Percentiles rank a stretch among this genome's conserved stretches.
Evolutionary conservation across 2,329 filamentous ascomycete species (phyloP).

Genomic region (Botryotinia calthae): DNA sequence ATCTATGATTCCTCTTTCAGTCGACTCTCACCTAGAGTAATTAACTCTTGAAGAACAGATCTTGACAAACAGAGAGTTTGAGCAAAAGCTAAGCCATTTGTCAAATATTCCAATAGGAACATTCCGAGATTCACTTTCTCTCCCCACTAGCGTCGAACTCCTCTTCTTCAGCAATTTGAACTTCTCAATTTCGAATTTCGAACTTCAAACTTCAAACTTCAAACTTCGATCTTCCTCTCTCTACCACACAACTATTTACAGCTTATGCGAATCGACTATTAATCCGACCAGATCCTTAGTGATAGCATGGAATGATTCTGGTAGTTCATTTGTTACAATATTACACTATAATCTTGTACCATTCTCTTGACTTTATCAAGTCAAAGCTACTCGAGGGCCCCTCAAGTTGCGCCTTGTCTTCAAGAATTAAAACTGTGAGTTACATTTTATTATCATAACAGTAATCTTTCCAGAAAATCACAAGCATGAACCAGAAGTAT

Average conservation of each 20-base stretch:
- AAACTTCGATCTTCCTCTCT: background rate
- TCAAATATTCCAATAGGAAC: background rate
- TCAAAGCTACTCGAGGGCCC: background rate
- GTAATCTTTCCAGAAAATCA: background rate
- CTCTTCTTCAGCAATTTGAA: background rate
- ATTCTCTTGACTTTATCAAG: background rate
- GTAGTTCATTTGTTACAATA: background rate
- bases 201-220: background rate
- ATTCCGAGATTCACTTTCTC: background rate
- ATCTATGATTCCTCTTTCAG: background rate
- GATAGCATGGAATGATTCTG: background rate
- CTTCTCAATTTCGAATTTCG: background rate
- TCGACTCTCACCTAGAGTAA: background rate
- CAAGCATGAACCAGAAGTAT: background rate
- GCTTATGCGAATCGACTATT: background rate
- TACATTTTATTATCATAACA: background rate
- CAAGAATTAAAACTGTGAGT: background rate
- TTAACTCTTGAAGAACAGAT: background rate
- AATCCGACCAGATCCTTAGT: background rate
- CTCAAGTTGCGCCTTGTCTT: background rate
- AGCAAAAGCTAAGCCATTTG: background rate
- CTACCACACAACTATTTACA: background rate
- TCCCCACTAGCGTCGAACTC: background rate
- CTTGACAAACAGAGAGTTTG: too few relatives aligned
- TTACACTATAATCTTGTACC: background rate